phyloP scores from a whole-genome alignment of 495 filamentous ascomycete genomes.

The Glarea lozoyensis region DNA sequence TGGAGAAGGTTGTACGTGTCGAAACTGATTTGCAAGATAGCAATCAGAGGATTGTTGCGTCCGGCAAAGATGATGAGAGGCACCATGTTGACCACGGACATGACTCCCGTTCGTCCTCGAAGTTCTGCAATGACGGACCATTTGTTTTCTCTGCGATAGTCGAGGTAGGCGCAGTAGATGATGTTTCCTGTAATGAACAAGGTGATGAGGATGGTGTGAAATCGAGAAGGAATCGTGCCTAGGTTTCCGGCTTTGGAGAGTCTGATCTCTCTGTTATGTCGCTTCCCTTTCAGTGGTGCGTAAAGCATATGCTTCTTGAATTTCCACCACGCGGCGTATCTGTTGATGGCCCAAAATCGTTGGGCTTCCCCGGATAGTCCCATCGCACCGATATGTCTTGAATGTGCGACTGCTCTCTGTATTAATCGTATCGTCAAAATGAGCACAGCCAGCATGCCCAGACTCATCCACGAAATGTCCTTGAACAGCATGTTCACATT shows the following conservation, averaged over 20 bases:
- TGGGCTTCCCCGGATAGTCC: conserved; percentile 31
- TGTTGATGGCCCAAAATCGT: conserved; percentile 36
- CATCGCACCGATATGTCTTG: conserved; percentile 42
- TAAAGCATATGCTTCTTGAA: conserved; percentile 76
- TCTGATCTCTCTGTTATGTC: conserved; percentile 81
- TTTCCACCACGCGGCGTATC: conserved; percentile 35
- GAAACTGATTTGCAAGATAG: conserved; percentile 76
- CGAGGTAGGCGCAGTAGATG: conserved; percentile 52
- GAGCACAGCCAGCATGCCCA: conserved; percentile 36
- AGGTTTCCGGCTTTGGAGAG: conserved; percentile 71
- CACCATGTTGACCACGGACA: conserved; percentile 73
- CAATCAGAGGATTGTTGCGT: conserved; percentile 89
- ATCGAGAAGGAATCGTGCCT: conserved; percentile 76
- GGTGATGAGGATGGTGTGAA: conserved; percentile 65
- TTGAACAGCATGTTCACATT: conserved; percentile 36
- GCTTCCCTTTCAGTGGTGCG: conserved; percentile 70
- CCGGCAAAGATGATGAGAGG: conserved; percentile 79
- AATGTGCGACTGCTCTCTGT: conserved; percentile 33
- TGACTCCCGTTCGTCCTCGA: conserved; percentile 65
- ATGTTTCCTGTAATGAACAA: conserved; percentile 57
- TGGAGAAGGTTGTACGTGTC: conserved; percentile 95
- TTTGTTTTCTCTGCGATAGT: conserved; percentile 42
- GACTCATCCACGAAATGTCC: conserved; percentile 38
- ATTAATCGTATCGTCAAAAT: conserved; percentile 34
- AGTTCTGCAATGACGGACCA: conserved; percentile 51